Evolutionary conservation across 345 rosid species (phyloP).

Genomic region (Raphanus sativus): DNA sequence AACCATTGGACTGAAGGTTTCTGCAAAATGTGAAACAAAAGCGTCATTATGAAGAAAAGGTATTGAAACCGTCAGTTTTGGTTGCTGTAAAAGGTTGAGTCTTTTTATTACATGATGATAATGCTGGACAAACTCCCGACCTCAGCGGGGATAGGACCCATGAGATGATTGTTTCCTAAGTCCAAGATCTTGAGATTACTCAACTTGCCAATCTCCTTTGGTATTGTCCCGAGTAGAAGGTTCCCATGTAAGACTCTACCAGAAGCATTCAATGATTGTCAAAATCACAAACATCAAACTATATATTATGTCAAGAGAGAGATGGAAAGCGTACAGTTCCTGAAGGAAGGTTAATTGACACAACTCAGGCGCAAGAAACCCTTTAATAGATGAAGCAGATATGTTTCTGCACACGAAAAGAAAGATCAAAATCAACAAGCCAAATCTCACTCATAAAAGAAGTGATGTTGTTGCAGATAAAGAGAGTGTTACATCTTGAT

Average conservation of each 20-base stretch:
- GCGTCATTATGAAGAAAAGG: not conserved
- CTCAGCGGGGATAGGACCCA: constrained; percentile 86
- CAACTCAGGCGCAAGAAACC: constrained; percentile 84
- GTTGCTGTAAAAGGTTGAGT: not conserved
- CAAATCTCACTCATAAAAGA: not conserved
- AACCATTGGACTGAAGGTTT: constrained; percentile 91
- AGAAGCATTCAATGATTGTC: constrained; percentile 21
- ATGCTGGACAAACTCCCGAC: constrained; percentile 63
- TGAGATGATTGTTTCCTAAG: constrained; percentile 80
- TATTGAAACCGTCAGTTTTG: not conserved
- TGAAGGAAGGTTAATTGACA: constrained; percentile 66
- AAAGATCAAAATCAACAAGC: constrained; percentile 9
- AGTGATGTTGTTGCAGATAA: too few relatives aligned
- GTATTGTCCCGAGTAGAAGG: constrained; percentile 70
- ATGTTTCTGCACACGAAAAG: constrained; percentile 67
- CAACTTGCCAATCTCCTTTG: constrained; percentile 84
- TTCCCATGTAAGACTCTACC: constrained; percentile 75
- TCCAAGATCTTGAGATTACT: constrained; percentile 74
- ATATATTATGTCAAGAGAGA: not conserved
- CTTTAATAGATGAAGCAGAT: constrained; percentile 63
- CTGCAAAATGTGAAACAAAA: constrained; percentile 45
- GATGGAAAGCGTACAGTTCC: constrained; percentile 57
- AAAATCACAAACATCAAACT: constrained; percentile 30
- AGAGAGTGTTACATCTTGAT: constrained; percentile 65
- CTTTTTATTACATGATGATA: constrained; percentile 59